Conservation (phyloP, 2,329 filamentous ascomycete genomes). For the Nigrospora oryzae region DNA sequence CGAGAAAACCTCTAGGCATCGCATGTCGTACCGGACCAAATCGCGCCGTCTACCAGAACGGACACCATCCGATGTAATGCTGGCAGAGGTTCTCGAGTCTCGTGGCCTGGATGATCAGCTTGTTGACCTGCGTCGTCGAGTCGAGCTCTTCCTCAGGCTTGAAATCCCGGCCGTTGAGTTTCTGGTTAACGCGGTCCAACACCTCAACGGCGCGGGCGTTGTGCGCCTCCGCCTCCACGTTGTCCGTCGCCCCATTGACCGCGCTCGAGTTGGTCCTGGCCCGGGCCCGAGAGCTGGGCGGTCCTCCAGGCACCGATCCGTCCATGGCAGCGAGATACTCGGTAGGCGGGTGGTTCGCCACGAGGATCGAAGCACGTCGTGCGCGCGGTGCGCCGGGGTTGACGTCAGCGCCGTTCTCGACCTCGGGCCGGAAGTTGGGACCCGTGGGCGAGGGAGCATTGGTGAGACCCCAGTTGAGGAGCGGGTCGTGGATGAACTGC, state of each 20-base stretch:
- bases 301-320: conserved; percentile 32
- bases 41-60: conserved; percentile 67
- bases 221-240: conserved; percentile 62
- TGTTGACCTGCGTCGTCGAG: conserved; percentile 84
- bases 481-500: conserved; percentile 97
- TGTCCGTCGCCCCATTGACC: conserved; percentile 25
- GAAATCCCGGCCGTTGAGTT: conserved; percentile 90
- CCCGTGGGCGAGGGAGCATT: conserved; percentile 54
- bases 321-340: conserved; percentile 41
- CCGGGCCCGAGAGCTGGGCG: conserved; percentile 39
- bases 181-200: conserved; percentile 84
- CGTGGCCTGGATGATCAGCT: conserved; percentile 88
- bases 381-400: conserved; percentile 38
- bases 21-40: too few relatives aligned
- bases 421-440: conserved; percentile 49
- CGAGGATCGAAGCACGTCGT: conserved; percentile 62
- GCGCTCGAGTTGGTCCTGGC: conserved; percentile 51
- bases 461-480: conserved; percentile 90
- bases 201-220: conserved; percentile 92
- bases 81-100: conserved; percentile 97
- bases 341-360: conserved; percentile 50
- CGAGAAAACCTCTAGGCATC: too few relatives aligned
- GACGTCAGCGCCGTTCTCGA: conserved; percentile 41
- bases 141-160: conserved; percentile 76
- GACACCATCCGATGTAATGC: conserved; percentile 98